Percentiles rank a stretch among this genome's conserved stretches.
Evolutionary conservation across 371 early-diverging fungal species (phyloP).

Genomic region (Mucor circinelloides): DNA sequence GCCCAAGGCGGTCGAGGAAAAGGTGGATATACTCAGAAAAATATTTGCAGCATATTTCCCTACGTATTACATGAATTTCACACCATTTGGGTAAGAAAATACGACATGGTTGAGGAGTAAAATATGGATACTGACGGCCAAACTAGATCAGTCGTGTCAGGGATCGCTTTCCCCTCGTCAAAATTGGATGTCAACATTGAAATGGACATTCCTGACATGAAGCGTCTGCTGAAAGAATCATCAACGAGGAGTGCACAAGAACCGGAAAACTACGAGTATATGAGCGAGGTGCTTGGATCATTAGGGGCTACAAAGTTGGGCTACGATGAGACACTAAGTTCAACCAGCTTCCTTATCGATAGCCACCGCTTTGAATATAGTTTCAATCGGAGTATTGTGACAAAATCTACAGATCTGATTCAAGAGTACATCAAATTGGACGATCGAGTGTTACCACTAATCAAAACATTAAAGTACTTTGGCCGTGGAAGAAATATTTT

Average conservation of each 20-base stretch:
- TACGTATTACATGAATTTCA: slow-evolving; percentile 13
- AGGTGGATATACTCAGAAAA: not conserved
- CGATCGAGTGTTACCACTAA: not conserved
- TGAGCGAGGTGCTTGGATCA: not conserved
- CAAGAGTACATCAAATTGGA: slow-evolving; percentile 5
- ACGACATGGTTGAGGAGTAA: not conserved
- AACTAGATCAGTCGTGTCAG: slow-evolving; percentile 1
- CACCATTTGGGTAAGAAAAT: slow-evolving; percentile 9
- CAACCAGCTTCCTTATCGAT: not conserved
- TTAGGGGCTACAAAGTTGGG: not conserved
- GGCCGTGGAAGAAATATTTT: slow-evolving; percentile 4
- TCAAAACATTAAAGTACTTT: slow-evolving; percentile 1
- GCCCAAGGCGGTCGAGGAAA: not conserved
- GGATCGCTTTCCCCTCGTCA: not conserved
- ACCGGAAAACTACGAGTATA: not conserved
- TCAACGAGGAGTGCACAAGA: not conserved
- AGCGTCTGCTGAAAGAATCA: not conserved
- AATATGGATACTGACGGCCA: not conserved
- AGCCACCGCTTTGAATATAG: slow-evolving; percentile 1
- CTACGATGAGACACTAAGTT: not conserved
- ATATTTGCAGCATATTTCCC: not conserved
- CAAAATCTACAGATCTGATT: slow-evolving; percentile 2
- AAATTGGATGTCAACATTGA: slow-evolving; percentile 7
- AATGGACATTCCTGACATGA: slow-evolving; percentile 9
- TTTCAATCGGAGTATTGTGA: slow-evolving; percentile 9